Evolutionary conservation across 2,329 filamentous ascomycete species (phyloP), one percentile per base, ranked within the genome.

Genomic region (Eutypella sp.): DNA sequence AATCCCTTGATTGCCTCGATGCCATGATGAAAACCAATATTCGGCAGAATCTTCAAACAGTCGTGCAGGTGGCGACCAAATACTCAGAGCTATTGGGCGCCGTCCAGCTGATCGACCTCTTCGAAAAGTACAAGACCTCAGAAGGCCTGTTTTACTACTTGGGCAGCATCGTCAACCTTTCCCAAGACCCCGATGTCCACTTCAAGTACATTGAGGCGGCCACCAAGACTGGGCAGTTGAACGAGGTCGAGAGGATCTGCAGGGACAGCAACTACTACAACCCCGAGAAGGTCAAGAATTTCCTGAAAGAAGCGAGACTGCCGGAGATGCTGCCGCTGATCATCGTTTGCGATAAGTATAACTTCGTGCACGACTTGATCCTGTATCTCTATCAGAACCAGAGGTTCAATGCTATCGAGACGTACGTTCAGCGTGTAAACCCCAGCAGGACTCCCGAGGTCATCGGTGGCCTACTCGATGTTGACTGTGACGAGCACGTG

Each of bases 131-230:
- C 74, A 91, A 93, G 68, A 97, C 93, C 29, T 85, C 89, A 3
- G 93, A 99, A 68, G 93, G 93, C 65, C 82, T 99, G 4, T 99
- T 93, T 79, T 96, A 96, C 75, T 99, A 96, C 71, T 82, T 99
- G 15, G 93, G 93, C 50, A 96, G 91, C 65, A 95, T 99, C 57
- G 92, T 99, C 69, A 99, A 99, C 66, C 76, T 99, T 40, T 95
- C 89, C 47, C 89, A 97, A 67, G 93, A 97, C 59, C 79, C 87
- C 19, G 93, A 99, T 64, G 93, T 99, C 24, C 87, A 93, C 65
- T 99, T 96, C 83, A 99, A 99, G 77, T 99, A 99, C 69, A 96
- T 99, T 48, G 92, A 99, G 71, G 90, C 93, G 46, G 93, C 95
- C 25, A 96, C 91, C 20, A 87, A 84, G 63, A 95, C 96, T 81